Percentiles rank a stretch among this genome's conserved stretches.
phyloP scores from a whole-genome alignment of 495 filamentous ascomycete species.

The Penicillium daleae region DNA sequence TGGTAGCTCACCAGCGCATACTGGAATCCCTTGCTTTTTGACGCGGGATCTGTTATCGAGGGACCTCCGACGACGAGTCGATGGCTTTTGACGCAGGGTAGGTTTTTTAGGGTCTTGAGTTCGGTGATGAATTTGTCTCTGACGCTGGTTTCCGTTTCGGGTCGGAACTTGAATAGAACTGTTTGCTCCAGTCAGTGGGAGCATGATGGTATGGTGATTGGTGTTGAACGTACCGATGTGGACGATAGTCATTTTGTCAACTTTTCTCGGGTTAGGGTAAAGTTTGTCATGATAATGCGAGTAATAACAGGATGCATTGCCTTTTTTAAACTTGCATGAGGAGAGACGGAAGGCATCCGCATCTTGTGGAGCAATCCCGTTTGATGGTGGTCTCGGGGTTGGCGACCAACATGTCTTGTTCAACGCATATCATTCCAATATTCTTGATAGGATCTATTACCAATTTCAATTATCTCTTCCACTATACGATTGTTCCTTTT shows the following conservation, averaged over 20 bases:
- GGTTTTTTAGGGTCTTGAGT: constrained; percentile 45
- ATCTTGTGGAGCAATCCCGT: neutral
- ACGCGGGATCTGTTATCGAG: constrained; percentile 48
- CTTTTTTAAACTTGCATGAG: neutral
- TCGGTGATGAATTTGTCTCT: constrained; percentile 45
- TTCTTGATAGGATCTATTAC: neutral
- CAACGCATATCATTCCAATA: too few relatives aligned
- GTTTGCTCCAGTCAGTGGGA: neutral
- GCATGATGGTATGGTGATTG: neutral
- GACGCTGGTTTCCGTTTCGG: constrained; percentile 35
- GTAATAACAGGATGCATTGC: neutral
- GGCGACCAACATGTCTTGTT: neutral
- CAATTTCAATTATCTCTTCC: neutral
- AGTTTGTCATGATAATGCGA: neutral
- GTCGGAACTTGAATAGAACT: constrained; percentile 53
- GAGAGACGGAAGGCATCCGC: constrained; percentile 11
- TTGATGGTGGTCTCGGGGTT: neutral
- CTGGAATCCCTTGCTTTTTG: constrained; percentile 52
- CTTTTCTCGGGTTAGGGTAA: neutral
- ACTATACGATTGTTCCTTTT: neutral
- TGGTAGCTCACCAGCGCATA: constrained; percentile 52
- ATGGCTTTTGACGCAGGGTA: constrained; percentile 44
- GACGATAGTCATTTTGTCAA: constrained; percentile 33
- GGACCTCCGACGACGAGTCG: constrained; percentile 51
- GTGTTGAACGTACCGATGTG: constrained; percentile 35